These are phyloP conservation scores for Stylonectria norvegica DNA, from an alignment of 2,329 filamentous ascomycete species.

Conservation along the genomic window DNA sequence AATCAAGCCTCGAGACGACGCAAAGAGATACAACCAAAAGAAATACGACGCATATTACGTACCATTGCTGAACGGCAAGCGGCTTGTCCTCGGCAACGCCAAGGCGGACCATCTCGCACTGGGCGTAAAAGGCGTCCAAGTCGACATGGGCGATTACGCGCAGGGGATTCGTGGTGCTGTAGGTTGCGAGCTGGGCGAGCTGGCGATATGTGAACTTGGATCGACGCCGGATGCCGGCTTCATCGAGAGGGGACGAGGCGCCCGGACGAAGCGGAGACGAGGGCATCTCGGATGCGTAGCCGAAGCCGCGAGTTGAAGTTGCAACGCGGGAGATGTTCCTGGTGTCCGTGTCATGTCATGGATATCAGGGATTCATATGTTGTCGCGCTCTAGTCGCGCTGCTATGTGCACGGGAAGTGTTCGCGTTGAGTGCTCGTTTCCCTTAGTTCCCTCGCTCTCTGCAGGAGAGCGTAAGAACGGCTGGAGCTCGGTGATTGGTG, in stretches of 20 bases:
- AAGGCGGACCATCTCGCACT: conserved; percentile 90
- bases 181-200: conserved; percentile 70
- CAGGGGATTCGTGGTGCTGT: conserved; percentile 69
- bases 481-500: too few relatives aligned
- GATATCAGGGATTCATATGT: too few relatives aligned
- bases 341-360: too few relatives aligned
- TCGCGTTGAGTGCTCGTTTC: too few relatives aligned
- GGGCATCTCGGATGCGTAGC: conserved; percentile 17
- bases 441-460: too few relatives aligned
- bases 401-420: too few relatives aligned
- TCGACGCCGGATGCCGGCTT: conserved; percentile 30
- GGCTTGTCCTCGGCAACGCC: conserved; percentile 71
- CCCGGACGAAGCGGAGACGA: conserved; percentile 18
- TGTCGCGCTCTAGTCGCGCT: too few relatives aligned
- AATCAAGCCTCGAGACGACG: too few relatives aligned
- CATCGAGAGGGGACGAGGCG: conserved; percentile 27
- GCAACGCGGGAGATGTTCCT: too few relatives aligned
- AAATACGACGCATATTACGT: conserved; percentile 24
- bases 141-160: conserved; percentile 89
- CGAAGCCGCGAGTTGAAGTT: conserved; percentile 2
- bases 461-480: too few relatives aligned
- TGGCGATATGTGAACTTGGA: conserved; percentile 86
- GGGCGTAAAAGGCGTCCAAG: conserved; percentile 95
- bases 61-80: conserved; percentile 92
- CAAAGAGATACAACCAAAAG: too few relatives aligned